Evolutionary conservation across 106 monocot genomes (phyloP).

Genomic region (Hemerocallis citrina): DNA sequence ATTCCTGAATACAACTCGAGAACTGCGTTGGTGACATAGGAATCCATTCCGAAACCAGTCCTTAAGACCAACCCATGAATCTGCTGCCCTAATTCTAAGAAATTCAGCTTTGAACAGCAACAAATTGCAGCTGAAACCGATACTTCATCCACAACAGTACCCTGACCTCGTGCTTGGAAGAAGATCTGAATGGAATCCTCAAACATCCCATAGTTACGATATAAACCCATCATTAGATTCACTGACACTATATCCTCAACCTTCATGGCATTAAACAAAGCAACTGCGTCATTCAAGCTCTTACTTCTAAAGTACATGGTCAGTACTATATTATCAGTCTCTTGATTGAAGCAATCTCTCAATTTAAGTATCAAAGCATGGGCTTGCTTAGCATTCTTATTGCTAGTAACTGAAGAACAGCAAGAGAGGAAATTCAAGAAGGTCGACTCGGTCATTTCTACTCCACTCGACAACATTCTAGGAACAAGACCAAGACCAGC

Average conservation of each 20-base stretch:
- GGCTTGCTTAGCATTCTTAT: slow-evolving; percentile 24
- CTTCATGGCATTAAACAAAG: slow-evolving; percentile 13
- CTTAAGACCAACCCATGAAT: slow-evolving; percentile 25
- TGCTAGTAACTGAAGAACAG: slow-evolving; percentile 19
- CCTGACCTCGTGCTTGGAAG: slow-evolving; percentile 1
- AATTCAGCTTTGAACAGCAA: slow-evolving; percentile 24
- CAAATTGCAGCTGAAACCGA: slow-evolving; percentile 20
- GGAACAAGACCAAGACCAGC: slow-evolving; percentile 19
- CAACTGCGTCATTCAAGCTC: slow-evolving; percentile 19
- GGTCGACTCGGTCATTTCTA: slow-evolving; percentile 23
- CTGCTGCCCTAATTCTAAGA: slow-evolving; percentile 14
- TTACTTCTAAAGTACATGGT: slow-evolving; percentile 35
- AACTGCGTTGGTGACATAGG: slow-evolving; percentile 19
- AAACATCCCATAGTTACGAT: slow-evolving; percentile 14
- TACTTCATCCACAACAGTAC: slow-evolving; percentile 10
- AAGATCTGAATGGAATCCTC: slow-evolving; percentile 17
- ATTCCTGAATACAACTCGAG: slow-evolving; percentile 23
- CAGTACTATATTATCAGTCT: slow-evolving; percentile 25
- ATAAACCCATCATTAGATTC: slow-evolving; percentile 29
- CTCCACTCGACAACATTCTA: slow-evolving; percentile 23
- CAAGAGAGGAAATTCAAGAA: slow-evolving; percentile 31
- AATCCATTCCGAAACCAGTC: slow-evolving; percentile 13
- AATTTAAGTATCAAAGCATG: slow-evolving; percentile 31
- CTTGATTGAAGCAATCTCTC: slow-evolving; percentile 18
- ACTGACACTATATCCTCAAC: slow-evolving; percentile 19